A percentile compares a stretch with the other conserved stretches of the same genome.
Conservation (phyloP, 176 grass and related monocot species). For the Neostapfia colusana region DNA sequence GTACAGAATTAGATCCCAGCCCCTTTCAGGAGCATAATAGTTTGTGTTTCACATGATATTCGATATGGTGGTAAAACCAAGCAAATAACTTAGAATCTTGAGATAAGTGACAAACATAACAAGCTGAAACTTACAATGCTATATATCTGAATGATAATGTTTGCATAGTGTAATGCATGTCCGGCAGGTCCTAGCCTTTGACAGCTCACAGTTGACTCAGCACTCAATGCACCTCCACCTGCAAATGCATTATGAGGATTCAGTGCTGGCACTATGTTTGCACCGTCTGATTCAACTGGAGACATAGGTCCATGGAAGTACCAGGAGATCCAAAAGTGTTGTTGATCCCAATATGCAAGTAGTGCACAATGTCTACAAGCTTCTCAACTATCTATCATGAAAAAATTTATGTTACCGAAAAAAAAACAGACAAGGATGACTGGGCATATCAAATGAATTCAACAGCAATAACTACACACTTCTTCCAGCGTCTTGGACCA, state of each 20-base stretch:
- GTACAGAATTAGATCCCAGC: neutral
- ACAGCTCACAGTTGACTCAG: conserved; percentile 39
- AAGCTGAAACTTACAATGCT: conserved; percentile 61
- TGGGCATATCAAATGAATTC: conserved; percentile 20
- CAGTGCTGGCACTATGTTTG: conserved; percentile 12
- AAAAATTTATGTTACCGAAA: conserved; percentile 19
- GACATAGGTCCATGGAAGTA: conserved; percentile 45
- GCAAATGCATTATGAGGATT: conserved; percentile 16
- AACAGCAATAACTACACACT: conserved; percentile 43
- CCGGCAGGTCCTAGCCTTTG: conserved; percentile 69
- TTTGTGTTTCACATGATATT: neutral
- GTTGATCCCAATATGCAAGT: conserved; percentile 81
- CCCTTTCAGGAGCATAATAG: neutral
- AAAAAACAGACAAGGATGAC: conserved; percentile 11
- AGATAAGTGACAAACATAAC: neutral
- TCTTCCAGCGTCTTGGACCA: conserved; percentile 91
- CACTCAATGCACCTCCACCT: conserved; percentile 56
- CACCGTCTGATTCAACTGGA: neutral
- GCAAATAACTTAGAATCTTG: conserved; percentile 25
- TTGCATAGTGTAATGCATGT: conserved; percentile 84
- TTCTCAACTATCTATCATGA: conserved; percentile 76
- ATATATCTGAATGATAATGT: conserved; percentile 81
- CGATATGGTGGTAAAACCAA: conserved; percentile 10
- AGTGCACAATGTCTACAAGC: conserved; percentile 84
- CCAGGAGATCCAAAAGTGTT: conserved; percentile 58